Evolutionary conservation across 2,329 filamentous ascomycete species (phyloP).

Genomic region (Stachybotrys elegans): DNA sequence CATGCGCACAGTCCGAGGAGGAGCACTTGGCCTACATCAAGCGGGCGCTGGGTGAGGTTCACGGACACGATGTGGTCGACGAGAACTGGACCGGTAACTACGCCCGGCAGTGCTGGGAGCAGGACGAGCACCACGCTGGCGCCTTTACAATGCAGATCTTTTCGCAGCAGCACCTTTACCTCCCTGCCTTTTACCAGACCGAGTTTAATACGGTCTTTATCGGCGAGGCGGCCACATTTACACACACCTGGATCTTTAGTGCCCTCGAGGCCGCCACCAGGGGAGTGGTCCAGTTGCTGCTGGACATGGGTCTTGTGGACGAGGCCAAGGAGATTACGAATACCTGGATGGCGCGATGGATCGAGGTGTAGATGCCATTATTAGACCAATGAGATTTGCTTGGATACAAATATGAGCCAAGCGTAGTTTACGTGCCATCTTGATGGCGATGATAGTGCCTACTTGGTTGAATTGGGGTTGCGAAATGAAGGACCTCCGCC

Average conservation of each 20-base stretch:
- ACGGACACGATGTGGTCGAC: constrained; percentile 34
- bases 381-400: too few relatives aligned
- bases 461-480: too few relatives aligned
- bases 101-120: constrained; percentile 54
- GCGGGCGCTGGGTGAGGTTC: constrained; percentile 9
- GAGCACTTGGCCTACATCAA: constrained; percentile 16
- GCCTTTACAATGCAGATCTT: constrained; percentile 48
- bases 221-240: constrained; percentile 40
- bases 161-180: constrained; percentile 53
- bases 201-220: constrained; percentile 38
- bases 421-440: too few relatives aligned
- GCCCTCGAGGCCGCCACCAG: constrained; percentile 52
- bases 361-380: constrained; percentile 6
- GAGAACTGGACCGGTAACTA: constrained; percentile 54
- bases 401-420: too few relatives aligned
- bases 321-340: constrained; percentile 53
- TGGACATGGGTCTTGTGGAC: constrained; percentile 52
- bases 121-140: constrained; percentile 50
- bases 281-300: constrained; percentile 49
- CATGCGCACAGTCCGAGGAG: constrained; percentile 12
- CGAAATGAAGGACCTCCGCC: too few relatives aligned
- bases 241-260: constrained; percentile 48
- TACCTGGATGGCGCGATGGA: constrained; percentile 58
- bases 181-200: constrained; percentile 56
- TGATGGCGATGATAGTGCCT: too few relatives aligned